Percentiles rank a stretch among this genome's conserved stretches.
Evolutionary conservation across 495 filamentous ascomycete genomes (phyloP).

Genomic region (Penicillium cataractarum): DNA sequence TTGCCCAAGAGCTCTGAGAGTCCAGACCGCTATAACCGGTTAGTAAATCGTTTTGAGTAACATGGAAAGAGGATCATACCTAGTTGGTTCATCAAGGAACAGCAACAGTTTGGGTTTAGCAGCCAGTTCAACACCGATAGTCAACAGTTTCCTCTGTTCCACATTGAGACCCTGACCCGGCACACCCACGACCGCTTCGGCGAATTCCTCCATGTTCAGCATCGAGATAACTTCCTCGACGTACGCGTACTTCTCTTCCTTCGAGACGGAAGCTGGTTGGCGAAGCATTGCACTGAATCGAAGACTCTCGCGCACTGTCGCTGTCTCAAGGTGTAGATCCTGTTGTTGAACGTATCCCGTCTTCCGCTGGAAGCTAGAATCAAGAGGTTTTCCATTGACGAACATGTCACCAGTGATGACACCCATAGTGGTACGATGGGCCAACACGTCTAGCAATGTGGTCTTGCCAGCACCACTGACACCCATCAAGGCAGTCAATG

Average conservation of each 20-base stretch:
- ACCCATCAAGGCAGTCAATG: slow-evolving; percentile 65
- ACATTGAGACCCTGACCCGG: slow-evolving; percentile 67
- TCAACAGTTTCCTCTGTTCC: slow-evolving; percentile 85
- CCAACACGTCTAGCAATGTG: slow-evolving; percentile 49
- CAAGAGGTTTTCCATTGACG: slow-evolving; percentile 54
- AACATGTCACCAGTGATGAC: slow-evolving; percentile 54
- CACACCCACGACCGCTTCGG: slow-evolving; percentile 82
- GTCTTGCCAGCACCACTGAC: slow-evolving; percentile 63
- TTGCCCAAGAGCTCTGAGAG: slow-evolving; percentile 67
- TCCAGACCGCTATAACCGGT: slow-evolving; percentile 66
- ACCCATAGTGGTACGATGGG: slow-evolving; percentile 51
- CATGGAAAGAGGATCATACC: slow-evolving; percentile 19
- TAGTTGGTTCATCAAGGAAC: slow-evolving; percentile 83
- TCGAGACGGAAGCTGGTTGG: slow-evolving; percentile 71
- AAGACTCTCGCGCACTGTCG: slow-evolving; percentile 81
- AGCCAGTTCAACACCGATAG: slow-evolving; percentile 88
- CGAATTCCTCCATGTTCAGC: slow-evolving; percentile 79
- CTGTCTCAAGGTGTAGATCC: slow-evolving; percentile 81
- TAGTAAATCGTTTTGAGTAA: slow-evolving; percentile 5
- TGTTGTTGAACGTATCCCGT: slow-evolving; percentile 93
- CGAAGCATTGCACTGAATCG: slow-evolving; percentile 81
- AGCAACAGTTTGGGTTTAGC: slow-evolving; percentile 85
- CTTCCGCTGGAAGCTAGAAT: slow-evolving; percentile 81
- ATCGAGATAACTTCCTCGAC: slow-evolving; percentile 89
- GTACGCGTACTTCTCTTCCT: slow-evolving; percentile 77